These are phyloP conservation scores for Microdochium paspali DNA, from an alignment of 2,329 filamentous ascomycete genomes.

Conservation along the genomic window DNA sequence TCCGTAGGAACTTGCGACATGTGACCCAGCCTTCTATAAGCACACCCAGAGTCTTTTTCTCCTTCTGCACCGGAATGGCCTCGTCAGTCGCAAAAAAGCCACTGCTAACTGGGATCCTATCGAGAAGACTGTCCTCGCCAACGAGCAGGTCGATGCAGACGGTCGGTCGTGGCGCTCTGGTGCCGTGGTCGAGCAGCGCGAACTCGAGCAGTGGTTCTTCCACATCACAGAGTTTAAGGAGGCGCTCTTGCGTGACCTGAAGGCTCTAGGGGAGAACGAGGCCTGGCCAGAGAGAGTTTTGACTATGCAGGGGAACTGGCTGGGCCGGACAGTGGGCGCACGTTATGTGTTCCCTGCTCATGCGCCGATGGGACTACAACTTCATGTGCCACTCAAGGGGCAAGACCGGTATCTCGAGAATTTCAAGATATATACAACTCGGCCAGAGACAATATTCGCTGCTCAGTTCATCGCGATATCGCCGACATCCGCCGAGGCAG, in stretches of 20 bases:
- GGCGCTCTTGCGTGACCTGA: conserved; percentile 60
- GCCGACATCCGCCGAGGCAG: conserved; percentile 60
- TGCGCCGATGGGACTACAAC: conserved; percentile 15
- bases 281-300: conserved; percentile 78
- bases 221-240: conserved; percentile 74
- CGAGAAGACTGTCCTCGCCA: conserved; percentile 81
- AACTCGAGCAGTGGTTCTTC: conserved; percentile 84
- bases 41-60: conserved; percentile 84
- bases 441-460: conserved; percentile 79
- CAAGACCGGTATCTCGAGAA: conserved; percentile 27
- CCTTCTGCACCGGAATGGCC: conserved; percentile 60
- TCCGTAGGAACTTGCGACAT: conserved; percentile 69
- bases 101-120: conserved; percentile 87
- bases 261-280: conserved; percentile 49
- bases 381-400: neutral
- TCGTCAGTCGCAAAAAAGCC: conserved; percentile 77
- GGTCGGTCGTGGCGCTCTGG: conserved; percentile 83
- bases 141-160: conserved; percentile 85
- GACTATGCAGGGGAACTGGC: conserved; percentile 80
- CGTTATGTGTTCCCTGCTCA: conserved; percentile 60
- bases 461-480: conserved; percentile 80
- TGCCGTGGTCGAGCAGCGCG: conserved; percentile 70
- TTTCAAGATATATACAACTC: conserved; percentile 73
- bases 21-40: conserved; percentile 77
- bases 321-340: conserved; percentile 69